Base-by-base conservation (phyloP, 495 filamentous ascomycete species). In the Aspergillus affinis region DNA sequence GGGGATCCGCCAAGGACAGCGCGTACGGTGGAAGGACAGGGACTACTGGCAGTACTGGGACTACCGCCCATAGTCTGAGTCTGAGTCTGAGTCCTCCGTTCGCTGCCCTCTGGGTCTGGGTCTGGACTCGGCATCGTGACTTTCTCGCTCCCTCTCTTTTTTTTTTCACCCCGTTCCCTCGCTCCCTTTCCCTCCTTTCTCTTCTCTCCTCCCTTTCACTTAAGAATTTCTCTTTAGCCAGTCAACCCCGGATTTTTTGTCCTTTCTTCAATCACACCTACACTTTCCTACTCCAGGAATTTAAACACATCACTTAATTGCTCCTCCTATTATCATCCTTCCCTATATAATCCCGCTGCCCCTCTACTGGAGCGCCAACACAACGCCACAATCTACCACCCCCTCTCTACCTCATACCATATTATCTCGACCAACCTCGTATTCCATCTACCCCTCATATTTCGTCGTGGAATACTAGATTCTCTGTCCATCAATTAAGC, bases 1-100 rank as follows among this genome's bases (percentile, higher is more conserved):
- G 65, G 65, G 26, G 48, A 56, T 36, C 61, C 65, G 48, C 46
- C 57, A 51, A 48, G 56, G 44, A 10, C 29, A 15, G 10, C 15
- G n/a, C 27, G 26, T 23, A 26, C n/a, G n/a, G n/a, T n/a, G n/a
- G n/a, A n/a, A 36, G 48, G 46, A 45, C 49, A 17, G 12, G 51
- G 58, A 41, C 29, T 55, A 21, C 20, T 36, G 30, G 36, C 23
- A 44, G 17, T 18, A 12, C 19, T 41, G 48, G 10, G 17, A 9
- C 27, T 32, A 32, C 45, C 36, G 23, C 36, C 29, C 51, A 41
- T 4, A 18, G 23, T n/a, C n/a, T n/a, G n/a, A n/a, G n/a, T n/a
- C n/a, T n/a, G n/a, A n/a, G n/a, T n/a, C n/a, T n/a, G n/a, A n/a
- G n/a, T n/a, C n/a, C n/a, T n/a, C n/a, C n/a, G n/a, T n/a, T n/a